Evolutionary conservation across 1,139 yeast genomes (phyloP), one percentile per base, ranked within the genome.

Genomic region (Sugiyamaella pinicola): DNA sequence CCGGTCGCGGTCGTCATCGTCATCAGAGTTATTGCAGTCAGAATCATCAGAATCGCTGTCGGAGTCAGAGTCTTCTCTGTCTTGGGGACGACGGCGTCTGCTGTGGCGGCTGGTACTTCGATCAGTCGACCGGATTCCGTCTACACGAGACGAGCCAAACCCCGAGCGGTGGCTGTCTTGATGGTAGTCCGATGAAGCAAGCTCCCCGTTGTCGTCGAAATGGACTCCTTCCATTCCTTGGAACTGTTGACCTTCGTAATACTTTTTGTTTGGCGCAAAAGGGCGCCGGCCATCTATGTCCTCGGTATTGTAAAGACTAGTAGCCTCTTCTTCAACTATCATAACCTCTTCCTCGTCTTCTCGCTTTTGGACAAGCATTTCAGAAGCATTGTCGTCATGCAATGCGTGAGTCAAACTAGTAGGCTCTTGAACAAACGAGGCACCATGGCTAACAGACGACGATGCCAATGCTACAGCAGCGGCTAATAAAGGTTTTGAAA

Each of bases 21-120:
- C 47, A 18, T 49, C 53, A 2, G 45, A 42, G n/a, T n/a, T n/a
- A n/a, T 18, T 38, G 28, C 42, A 38, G 28, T 48, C 50, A 2
- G 9, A 12, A 19, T 21, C 34, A 15, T 29, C 37, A 26, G 38
- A 31, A 19, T 31, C 37, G 6, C 29, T 24, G 13, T 45, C 42
- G 21, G 24, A 12, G 19, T 45, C 48, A 24, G 17, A 31, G 35
- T 31, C n/a, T 13, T 12, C n/a, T 7, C 42, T 9, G n/a, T 34
- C 33, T 21, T 43, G 47, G 7, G 38, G 39, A 12, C 39, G 38
- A 28, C 31, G 47, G 19, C 47, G 42, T 18, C 33, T 24, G 31
- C 41, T 13, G 47, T n/a, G 34, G 28, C 38, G 17, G 35, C 18
- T 8, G 6, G 24, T 37, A 31, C 13, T 10, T 5, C 46, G 37